Conservation (phyloP, 2,329 filamentous ascomycete species). For the Didymella pomorum region DNA sequence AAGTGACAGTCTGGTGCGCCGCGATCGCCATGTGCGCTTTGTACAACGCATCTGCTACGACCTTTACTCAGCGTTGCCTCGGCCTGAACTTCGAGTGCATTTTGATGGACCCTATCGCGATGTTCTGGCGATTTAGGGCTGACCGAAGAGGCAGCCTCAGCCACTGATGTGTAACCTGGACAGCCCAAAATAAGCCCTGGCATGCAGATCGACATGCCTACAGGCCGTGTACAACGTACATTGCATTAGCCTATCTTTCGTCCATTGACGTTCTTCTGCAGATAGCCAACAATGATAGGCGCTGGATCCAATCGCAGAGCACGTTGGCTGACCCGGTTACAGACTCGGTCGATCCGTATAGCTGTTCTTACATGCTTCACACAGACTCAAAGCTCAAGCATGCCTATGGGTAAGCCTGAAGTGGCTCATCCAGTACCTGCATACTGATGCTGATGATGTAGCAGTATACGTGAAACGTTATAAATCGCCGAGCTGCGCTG, state of each 20-base stretch:
- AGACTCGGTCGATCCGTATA: conserved; percentile 7
- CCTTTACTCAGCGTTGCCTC: conserved; percentile 5
- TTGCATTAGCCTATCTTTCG: not conserved
- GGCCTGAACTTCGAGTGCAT: not conserved
- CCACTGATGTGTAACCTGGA: conserved; percentile 12
- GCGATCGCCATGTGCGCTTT: not conserved
- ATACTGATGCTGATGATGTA: not conserved
- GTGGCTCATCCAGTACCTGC: conserved; percentile 4
- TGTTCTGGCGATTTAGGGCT: conserved; percentile 11
- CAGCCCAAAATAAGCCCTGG: conserved; percentile 15
- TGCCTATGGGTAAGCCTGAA: not conserved
- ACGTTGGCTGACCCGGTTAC: conserved; percentile 1
- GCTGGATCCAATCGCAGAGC: not conserved
- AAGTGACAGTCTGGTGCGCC: not conserved
- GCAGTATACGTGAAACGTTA: not conserved
- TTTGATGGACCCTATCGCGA: not conserved
- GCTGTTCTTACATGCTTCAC: conserved; percentile 14
- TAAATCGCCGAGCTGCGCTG: not conserved
- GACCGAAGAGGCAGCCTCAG: conserved; percentile 5
- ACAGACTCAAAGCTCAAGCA: conserved; percentile 5
- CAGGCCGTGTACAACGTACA: conserved; percentile 6
- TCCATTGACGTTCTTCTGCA: not conserved
- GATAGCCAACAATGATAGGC: not conserved
- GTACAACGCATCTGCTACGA: conserved; percentile 2
- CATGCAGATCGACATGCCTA: conserved; percentile 5